Conservation (phyloP, 305 asterid genomes). For the Plantago rigida region DNA sequence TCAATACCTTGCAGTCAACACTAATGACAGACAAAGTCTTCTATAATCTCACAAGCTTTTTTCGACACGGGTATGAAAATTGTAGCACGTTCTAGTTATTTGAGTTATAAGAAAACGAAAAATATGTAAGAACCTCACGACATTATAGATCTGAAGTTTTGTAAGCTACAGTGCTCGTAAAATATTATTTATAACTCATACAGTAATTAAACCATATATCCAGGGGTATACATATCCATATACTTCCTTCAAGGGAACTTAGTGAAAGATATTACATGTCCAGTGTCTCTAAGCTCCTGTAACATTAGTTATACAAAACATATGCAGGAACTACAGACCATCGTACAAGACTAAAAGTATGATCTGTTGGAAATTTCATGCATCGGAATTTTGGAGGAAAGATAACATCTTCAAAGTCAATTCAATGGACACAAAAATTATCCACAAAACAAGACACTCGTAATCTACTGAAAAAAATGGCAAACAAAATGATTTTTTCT, state of each 20-base stretch:
- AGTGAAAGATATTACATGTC: background rate
- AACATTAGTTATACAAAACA: background rate
- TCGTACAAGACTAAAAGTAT: background rate
- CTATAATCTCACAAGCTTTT: background rate
- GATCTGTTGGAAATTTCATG: constrained; percentile 1
- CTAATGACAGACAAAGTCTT: too few species aligned
- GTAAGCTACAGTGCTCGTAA: too few species aligned
- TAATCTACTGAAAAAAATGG: background rate
- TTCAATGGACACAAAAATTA: background rate
- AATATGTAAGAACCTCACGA: too few species aligned
- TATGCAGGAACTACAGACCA: background rate
- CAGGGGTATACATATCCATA: too few species aligned
- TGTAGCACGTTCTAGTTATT: too few species aligned
- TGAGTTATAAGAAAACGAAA: too few species aligned
- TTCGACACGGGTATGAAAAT: too few species aligned
- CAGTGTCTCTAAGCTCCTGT: background rate
- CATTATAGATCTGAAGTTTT: too few species aligned
- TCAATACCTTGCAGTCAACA: too few species aligned
- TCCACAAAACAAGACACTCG: background rate
- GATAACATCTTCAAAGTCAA: background rate
- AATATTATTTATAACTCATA: too few species aligned
- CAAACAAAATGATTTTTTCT: constrained; percentile 7
- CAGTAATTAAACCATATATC: too few species aligned
- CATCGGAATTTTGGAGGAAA: background rate
- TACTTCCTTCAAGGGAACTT: background rate